These are phyloP conservation scores for Gentiana macrophylla DNA, from an alignment of 257 asterid genomes.

Conservation along the genomic window DNA sequence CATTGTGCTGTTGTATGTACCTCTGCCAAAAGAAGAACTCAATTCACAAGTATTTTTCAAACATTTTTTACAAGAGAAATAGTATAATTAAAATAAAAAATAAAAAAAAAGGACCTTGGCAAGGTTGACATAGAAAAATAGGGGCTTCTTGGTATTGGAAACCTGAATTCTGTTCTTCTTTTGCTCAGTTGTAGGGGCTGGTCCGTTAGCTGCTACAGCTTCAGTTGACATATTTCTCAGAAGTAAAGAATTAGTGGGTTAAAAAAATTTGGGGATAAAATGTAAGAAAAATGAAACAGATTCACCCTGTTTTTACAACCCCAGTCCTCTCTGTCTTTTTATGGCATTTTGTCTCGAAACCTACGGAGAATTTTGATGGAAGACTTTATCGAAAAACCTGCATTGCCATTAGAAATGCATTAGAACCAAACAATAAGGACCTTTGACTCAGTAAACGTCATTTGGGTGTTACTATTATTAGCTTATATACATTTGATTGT, in stretches of 20 bases:
- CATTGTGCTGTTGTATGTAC: constrained; percentile 85
- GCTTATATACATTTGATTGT: too few relatives aligned
- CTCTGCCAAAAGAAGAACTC: constrained; percentile 34
- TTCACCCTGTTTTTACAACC: not conserved
- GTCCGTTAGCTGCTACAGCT: constrained; percentile 18
- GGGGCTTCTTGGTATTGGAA: constrained; percentile 53
- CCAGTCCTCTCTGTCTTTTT: not conserved
- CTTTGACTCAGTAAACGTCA: constrained; percentile 28
- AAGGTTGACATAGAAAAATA: constrained; percentile 54
- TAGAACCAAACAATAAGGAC: constrained; percentile 11
- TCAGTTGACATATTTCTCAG: constrained; percentile 30
- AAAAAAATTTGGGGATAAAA: too few relatives aligned
- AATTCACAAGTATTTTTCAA: not conserved
- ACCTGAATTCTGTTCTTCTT: constrained; percentile 54
- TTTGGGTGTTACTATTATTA: not conserved
- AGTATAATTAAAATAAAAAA: too few relatives aligned
- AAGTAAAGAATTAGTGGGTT: too few relatives aligned
- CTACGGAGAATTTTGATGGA: constrained; percentile 9
- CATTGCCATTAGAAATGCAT: constrained; percentile 9
- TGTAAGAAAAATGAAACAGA: not conserved
- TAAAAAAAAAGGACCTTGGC: constrained; percentile 25
- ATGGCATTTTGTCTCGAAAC: not conserved
- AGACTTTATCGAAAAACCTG: constrained; percentile 13
- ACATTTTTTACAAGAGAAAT: too few relatives aligned
- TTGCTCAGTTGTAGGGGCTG: constrained; percentile 10